Evolutionary conservation across 2,329 filamentous ascomycete species (phyloP).

Genomic region (Colletotrichum cereale): DNA sequence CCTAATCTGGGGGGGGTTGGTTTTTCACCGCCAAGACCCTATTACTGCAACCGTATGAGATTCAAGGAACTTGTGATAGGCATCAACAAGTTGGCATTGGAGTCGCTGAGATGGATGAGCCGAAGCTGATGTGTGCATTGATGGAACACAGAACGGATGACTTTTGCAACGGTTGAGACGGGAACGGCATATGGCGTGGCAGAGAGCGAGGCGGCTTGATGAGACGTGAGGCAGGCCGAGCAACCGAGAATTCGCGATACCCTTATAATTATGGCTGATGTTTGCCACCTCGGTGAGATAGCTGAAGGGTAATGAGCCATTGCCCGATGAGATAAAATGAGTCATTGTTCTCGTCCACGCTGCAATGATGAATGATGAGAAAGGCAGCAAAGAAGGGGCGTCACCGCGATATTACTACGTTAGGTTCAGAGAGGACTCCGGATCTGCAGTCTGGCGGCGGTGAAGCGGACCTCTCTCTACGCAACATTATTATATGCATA

Average conservation of each 20-base stretch:
- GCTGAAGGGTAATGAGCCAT: neutral
- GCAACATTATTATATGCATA: neutral
- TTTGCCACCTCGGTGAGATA: too few relatives aligned
- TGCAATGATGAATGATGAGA: neutral
- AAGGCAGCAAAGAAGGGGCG: neutral
- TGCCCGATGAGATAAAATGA: neutral
- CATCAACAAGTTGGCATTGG: neutral
- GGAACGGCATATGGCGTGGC: neutral
- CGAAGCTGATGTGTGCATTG: too few relatives aligned
- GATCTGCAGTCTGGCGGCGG: neutral
- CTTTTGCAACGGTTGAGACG: neutral
- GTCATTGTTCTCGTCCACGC: neutral
- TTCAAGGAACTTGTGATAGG: neutral
- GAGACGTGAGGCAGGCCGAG: neutral
- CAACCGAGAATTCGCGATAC: conserved; percentile 28
- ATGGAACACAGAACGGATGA: neutral
- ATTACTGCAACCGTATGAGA: neutral
- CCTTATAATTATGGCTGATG: neutral
- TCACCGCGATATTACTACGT: neutral
- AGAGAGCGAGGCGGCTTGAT: neutral
- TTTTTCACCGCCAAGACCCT: too few relatives aligned
- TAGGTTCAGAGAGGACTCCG: neutral
- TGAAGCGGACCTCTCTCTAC: conserved; percentile 3
- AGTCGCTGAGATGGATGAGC: neutral
- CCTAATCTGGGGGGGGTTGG: neutral